phyloP scores from a whole-genome alignment of 441 rosid species.

The Bruguiera hainesii region DNA sequence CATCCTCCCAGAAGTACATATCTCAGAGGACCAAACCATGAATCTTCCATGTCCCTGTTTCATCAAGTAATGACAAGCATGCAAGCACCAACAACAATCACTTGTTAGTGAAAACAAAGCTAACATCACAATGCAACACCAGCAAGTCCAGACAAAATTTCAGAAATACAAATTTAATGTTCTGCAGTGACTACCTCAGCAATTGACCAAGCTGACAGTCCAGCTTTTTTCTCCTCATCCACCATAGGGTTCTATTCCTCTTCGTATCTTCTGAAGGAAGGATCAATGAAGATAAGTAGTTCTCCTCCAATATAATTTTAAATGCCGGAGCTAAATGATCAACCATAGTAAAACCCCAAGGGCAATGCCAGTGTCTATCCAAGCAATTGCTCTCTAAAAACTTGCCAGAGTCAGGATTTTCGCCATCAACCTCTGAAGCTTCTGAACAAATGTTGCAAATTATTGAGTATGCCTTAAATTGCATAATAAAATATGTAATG shows the following conservation, averaged over 20 bases:
- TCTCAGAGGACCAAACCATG: conserved; percentile 90
- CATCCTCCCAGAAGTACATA: conserved; percentile 63
- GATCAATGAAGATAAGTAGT: conserved; percentile 49
- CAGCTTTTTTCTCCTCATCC: conserved; percentile 76
- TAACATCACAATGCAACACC: background rate
- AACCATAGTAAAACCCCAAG: conserved; percentile 70
- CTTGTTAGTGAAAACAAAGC: background rate
- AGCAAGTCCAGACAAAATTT: background rate
- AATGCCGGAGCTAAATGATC: conserved; percentile 85
- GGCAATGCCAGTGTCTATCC: conserved; percentile 72
- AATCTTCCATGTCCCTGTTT: conserved; percentile 73
- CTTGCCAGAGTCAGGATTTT: conserved; percentile 29
- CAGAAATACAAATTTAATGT: background rate
- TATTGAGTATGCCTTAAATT: conserved; percentile 5
- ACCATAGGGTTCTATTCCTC: conserved; percentile 58
- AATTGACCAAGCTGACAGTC: conserved; percentile 67
- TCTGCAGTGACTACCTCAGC: conserved; percentile 45
- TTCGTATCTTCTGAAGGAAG: conserved; percentile 58
- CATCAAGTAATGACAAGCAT: conserved; percentile 3
- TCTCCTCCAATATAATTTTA: conserved; percentile 75
- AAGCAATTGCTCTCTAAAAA: conserved; percentile 28
- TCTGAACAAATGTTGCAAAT: conserved; percentile 17
- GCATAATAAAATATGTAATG: background rate
- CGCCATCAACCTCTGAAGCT: conserved; percentile 41
- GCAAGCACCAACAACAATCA: background rate